Evolutionary conservation across 148 eudicot species (phyloP).

Genomic region (Amaranthus palmeri): DNA sequence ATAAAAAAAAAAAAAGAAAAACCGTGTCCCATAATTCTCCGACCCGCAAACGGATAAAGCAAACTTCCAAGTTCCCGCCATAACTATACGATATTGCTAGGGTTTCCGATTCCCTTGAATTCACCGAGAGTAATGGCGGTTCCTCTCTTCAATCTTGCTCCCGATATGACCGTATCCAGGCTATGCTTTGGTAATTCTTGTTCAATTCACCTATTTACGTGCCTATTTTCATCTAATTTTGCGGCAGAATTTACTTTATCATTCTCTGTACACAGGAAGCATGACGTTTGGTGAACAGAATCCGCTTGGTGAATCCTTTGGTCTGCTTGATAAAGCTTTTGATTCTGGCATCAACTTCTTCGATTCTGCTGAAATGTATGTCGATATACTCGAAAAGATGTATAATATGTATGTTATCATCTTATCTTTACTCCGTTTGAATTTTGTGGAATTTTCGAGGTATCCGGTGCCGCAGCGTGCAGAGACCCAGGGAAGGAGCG

Average conservation of each 20-base stretch:
- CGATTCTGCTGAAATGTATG: constrained; percentile 91
- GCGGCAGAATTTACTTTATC: background rate
- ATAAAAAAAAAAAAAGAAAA: too few species aligned
- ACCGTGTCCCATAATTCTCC: too few species aligned
- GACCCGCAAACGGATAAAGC: background rate
- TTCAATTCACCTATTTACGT: background rate
- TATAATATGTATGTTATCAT: background rate
- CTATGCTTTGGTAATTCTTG: constrained; percentile 52
- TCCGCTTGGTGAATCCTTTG: constrained; percentile 46
- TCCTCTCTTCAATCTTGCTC: constrained; percentile 59
- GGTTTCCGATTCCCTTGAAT: too few species aligned
- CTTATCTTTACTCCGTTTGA: background rate
- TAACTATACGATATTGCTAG: too few species aligned
- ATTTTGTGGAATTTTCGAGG: constrained; percentile 31
- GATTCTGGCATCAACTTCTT: constrained; percentile 83
- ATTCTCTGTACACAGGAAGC: constrained; percentile 39
- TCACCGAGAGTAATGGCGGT: constrained; percentile 27
- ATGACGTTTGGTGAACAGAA: constrained; percentile 92
- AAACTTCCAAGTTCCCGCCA: too few species aligned
- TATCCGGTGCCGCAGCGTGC: constrained; percentile 89
- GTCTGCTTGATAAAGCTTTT: constrained; percentile 66
- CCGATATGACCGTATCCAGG: constrained; percentile 58
- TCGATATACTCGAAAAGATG: background rate
- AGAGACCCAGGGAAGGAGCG: constrained; percentile 82
- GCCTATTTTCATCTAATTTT: background rate